Evolutionary conservation across 2,329 filamentous ascomycete genomes (phyloP), one percentile per base, ranked within the genome.

Genomic region (Rhynchosporium graminicola): DNA sequence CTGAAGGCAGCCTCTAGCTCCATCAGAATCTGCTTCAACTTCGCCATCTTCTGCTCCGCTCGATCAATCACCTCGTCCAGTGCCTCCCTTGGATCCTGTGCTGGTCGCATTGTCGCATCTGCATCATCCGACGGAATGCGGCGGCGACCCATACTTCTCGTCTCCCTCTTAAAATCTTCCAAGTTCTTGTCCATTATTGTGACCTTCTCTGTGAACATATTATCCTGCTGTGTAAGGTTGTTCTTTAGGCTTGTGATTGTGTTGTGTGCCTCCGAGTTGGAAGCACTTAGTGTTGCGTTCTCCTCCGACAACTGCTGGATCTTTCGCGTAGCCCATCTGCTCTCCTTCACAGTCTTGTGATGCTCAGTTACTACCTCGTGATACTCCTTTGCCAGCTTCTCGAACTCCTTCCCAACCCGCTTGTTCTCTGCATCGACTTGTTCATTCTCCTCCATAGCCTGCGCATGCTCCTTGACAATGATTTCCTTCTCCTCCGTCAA

Each of bases 21-120:
- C 12, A 12, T 26, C 20, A 50, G 31, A 8, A 52, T 42, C 20
- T 26, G 46, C 26, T 61, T 61, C 54, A 57, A n/a, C 3, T 45
- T n/a, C 13, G 36, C 28, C 13, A 57, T n/a, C 13, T 57, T 46
- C 13, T 57, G 38, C 46, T 57, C 54, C 52, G 33, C 74, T 20
- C 29, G n/a, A 20, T 26, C 26, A 9, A 57, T 57, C 12, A 47
- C 36, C 42, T 57, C 42, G 15, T 47, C 33, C 8, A 57, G 40
- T 31, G 54, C 54, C 42, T 57, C 54, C 54, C 15, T 57, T n/a
- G 54, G 43, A n/a, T 43, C 33, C 38, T 46, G 42, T 20, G 50
- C 33, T 33, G 50, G 50, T 20, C 50, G 36, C n/a, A 52, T 36
- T 15, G 50, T 52, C n/a, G 50, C 50, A 33, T 52, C 50, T 20